Evolutionary conservation across 768 basidiomycete species (phyloP), one percentile per base, ranked within the genome.

Genomic region (Dentipellis sp.): DNA sequence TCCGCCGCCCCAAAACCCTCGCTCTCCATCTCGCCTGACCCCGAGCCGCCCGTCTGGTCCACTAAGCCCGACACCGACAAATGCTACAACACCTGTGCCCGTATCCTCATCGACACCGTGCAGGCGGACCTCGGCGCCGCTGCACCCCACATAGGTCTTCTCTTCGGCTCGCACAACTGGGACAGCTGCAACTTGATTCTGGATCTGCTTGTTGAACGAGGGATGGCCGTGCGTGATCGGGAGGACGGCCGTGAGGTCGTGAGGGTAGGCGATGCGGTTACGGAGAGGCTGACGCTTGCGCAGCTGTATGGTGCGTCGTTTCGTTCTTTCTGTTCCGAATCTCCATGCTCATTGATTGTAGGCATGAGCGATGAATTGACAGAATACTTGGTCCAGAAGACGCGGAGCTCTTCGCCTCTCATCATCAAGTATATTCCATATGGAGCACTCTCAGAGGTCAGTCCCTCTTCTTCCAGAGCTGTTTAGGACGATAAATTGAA

Each of bases 121-220:
- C 53, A 39, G 6, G 72, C 48, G 0, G 48, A 34, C 23, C 8
- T 50, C 29, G 48, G 75, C 3, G 72, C 74, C 10, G 62, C 11
- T 9, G 22, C 58, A 55, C 67, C 69, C 21, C 68, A 67, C 17
- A 68, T 94, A 12, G 87, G 80, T 2, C 81, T 91, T 12, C 71
- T 94, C 1, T 93, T 97, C 61, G 93, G 87, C 1, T 94, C 94
- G 19, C 93, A 95, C 60, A 95, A 95, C 65, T 79, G 82, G 77
- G 71, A 72, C 23, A 90, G 87, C 56, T 83, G 80, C 59, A 71
- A 77, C 21, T 63, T 79, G 50, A 75, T 95, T 48, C 64, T 92
- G 29, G 72, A 77, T 7, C 80, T 81, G 62, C 70, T 95, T 35
- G 77, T 81, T 1, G 62, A 66, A 39, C 72, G 71, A 23, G 84